Evolutionary conservation across 306 rosid species (phyloP).

Genomic region (Begonia masoniana): DNA sequence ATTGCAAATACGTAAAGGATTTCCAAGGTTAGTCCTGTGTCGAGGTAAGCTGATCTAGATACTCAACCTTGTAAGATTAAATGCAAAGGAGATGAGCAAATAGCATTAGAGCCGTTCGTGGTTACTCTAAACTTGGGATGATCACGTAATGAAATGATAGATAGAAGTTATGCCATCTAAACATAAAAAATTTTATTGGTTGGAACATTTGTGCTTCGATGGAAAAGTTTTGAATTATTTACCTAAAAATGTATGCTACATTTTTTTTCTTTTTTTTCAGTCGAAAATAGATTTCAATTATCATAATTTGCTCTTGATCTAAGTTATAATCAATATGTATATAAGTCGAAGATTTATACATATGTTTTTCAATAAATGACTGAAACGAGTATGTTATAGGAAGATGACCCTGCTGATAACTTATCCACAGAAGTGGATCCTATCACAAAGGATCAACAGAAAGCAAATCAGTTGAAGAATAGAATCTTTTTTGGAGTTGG

Average conservation of each 20-base stretch:
- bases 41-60: too few relatives aligned
- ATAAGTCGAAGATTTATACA: neutral
- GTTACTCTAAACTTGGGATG: too few relatives aligned
- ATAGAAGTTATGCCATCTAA: too few relatives aligned
- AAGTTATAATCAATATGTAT: neutral
- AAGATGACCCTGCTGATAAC: constrained; percentile 13
- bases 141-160: too few relatives aligned
- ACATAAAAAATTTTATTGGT: too few relatives aligned
- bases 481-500: constrained; percentile 75
- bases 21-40: too few relatives aligned
- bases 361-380: constrained; percentile 8
- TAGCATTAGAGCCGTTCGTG: too few relatives aligned
- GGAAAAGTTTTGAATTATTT: too few relatives aligned
- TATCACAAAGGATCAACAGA: constrained; percentile 32
- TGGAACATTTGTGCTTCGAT: too few relatives aligned
- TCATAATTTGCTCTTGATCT: neutral
- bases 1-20: too few relatives aligned
- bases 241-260: neutral
- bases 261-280: neutral
- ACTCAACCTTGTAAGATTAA: too few relatives aligned
- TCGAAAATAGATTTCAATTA: neutral
- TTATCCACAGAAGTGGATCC: constrained; percentile 14
- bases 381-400: constrained; percentile 24
- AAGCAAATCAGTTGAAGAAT: constrained; percentile 49
- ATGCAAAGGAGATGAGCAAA: too few relatives aligned